These are phyloP conservation scores for Physcia stellaris DNA, from an alignment of 495 filamentous ascomycete species.

Conservation along the genomic window DNA sequence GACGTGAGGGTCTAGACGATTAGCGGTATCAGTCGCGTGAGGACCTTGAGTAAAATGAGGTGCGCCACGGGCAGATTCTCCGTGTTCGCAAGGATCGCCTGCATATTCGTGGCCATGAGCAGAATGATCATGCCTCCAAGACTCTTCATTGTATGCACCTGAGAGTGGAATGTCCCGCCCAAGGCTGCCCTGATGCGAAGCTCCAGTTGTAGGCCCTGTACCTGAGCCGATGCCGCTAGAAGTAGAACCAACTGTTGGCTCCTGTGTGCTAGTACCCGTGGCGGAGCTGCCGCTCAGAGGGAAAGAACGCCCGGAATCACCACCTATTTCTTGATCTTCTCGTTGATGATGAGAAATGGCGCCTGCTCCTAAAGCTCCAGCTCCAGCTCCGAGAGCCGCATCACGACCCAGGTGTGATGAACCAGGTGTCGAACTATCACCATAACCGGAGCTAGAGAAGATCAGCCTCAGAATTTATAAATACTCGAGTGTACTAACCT, in stretches of 20 bases:
- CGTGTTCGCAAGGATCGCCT: constrained; percentile 22
- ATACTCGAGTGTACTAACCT: constrained; percentile 1
- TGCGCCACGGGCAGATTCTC: constrained; percentile 15
- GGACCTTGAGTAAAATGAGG: constrained; percentile 24
- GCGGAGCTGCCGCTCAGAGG: constrained; percentile 11
- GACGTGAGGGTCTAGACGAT: constrained; percentile 37
- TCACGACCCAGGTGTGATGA: constrained; percentile 5
- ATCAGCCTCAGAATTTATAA: too few species aligned
- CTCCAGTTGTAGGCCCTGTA: constrained; percentile 14
- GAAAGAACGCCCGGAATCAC: constrained; percentile 17
- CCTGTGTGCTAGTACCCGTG: constrained; percentile 1
- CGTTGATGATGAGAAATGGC: constrained; percentile 2
- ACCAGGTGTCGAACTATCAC: neutral
- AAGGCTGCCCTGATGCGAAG: constrained; percentile 24
- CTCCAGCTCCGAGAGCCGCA: constrained; percentile 9
- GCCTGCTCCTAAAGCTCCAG: constrained; percentile 6
- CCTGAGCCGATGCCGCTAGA: constrained; percentile 24
- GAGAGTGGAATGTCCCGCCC: neutral
- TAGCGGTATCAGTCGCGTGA: constrained; percentile 30
- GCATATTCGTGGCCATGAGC: constrained; percentile 13
- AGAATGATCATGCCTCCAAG: constrained; percentile 26
- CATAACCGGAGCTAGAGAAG: neutral
- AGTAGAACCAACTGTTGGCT: constrained; percentile 1
- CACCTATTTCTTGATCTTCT: neutral
- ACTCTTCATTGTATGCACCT: constrained; percentile 20